Conservation (phyloP, 1,139 yeast species). For the Blastobotrys proliferans region DNA sequence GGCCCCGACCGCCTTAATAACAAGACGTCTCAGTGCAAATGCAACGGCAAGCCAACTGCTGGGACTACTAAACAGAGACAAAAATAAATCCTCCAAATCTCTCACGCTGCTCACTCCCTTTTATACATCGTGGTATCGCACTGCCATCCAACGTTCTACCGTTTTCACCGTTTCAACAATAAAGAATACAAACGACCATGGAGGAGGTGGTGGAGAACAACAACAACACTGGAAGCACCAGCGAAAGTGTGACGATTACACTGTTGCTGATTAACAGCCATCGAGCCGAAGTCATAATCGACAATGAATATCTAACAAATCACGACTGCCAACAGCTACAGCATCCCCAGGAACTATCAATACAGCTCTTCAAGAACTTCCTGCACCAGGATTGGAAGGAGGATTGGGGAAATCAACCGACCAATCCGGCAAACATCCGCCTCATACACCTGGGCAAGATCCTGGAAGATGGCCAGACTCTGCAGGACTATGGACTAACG, state of each 20-base stretch:
- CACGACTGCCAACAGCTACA: not conserved
- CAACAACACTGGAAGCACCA: too few relatives aligned
- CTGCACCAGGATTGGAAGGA: constrained; percentile 23
- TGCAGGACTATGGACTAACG: constrained; percentile 20
- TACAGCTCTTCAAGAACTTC: constrained; percentile 25
- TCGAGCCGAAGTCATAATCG: constrained; percentile 23
- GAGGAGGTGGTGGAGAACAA: too few relatives aligned
- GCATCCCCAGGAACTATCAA: constrained; percentile 19
- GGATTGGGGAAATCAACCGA: constrained; percentile 29
- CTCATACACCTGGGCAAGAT: constrained; percentile 33
- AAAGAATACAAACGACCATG: too few relatives aligned
- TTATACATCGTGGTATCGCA: not conserved
- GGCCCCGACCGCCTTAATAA: too few relatives aligned
- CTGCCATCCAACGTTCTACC: not conserved
- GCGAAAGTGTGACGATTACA: constrained; percentile 2
- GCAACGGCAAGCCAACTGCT: not conserved
- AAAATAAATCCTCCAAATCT: not conserved
- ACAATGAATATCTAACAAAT: constrained; percentile 16
- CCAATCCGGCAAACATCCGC: constrained; percentile 23
- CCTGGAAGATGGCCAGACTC: constrained; percentile 28
- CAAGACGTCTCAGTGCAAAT: too few relatives aligned
- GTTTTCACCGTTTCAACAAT: not conserved
- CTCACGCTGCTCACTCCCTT: too few relatives aligned
- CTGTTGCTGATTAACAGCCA: constrained; percentile 23
- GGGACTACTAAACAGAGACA: constrained; percentile 6